Base-by-base conservation (phyloP, 2,329 filamentous ascomycete genomes). In the Hypocreales sp. region DNA sequence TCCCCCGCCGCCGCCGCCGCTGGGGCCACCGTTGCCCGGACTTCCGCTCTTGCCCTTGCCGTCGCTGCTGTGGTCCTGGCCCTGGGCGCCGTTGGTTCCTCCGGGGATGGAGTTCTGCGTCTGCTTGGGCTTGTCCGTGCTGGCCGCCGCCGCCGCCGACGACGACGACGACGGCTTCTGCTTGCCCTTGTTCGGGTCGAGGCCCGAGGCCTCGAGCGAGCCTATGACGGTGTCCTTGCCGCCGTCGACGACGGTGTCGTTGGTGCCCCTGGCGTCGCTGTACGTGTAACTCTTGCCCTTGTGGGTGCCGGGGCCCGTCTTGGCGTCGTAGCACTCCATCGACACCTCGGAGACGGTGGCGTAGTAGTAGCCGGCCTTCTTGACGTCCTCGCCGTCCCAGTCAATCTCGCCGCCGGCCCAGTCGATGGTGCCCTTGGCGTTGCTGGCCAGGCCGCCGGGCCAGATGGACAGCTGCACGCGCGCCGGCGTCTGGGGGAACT, bases 381-480 rank as follows among this genome's bases (percentile, higher is more conserved):
- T 61, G 63, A 95, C 87, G 53, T 92, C 80, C 13, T 64, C 59
- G 37, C 69, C 72, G 24, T 52, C 34, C 87, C 90, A 98, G 61
- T 92, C 67, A 37, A 98, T 87, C 28, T 68, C 58, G 41, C 90
- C 90, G 46, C 90, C 90, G 12, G 87, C 82, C 90, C 90, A 98
- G 29, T 75, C 64, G 38, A 93, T 69, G 19, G 90, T 95, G 30
- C 90, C 90, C 49, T 79, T 48, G 22, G 70, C 78, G 51, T 94
- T 94, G 46, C 64, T 66, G 8, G 72, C 56, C 25, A 80, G 69
- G 47, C 90, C 90, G 44, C 82, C 90, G 22, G 90, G 90, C 90
- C 90, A 98, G 45, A 98, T 73, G 11, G 90, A 95, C 27, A 98
- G 67, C 61, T 94, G 83, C 28, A 98, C 70, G 40, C 87, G 81